phyloP scores from a whole-genome alignment of 495 filamentous ascomycete species.

The Xylaria palmicola region DNA sequence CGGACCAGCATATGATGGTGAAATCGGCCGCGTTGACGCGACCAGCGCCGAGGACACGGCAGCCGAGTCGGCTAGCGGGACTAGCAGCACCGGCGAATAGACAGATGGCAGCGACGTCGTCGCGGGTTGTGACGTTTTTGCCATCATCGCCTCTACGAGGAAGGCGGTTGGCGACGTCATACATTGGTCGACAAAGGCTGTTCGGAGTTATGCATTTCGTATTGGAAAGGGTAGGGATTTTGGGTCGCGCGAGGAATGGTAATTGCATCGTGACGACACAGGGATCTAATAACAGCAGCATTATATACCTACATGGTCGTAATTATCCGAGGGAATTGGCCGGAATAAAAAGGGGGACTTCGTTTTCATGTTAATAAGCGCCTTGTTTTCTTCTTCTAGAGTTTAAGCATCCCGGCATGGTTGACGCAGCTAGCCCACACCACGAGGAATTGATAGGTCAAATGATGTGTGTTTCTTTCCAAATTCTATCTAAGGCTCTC shows the following conservation, averaged over 20 bases:
- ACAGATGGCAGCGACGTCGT: neutral
- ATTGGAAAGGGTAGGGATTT: neutral
- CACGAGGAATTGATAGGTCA: neutral
- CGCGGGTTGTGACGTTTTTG: neutral
- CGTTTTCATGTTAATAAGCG: no score
- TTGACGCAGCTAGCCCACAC: neutral
- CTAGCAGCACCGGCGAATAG: neutral
- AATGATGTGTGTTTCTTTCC: neutral
- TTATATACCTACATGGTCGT: slow-evolving; percentile 4
- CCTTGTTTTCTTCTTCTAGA: no score
- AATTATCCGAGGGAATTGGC: neutral
- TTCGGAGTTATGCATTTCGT: neutral
- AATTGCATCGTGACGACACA: neutral
- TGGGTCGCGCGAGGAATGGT: neutral
- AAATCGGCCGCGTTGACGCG: slow-evolving; percentile 18
- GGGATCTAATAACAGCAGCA: neutral
- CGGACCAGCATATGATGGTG: slow-evolving; percentile 29
- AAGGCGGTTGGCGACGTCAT: neutral
- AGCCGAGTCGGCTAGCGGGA: neutral
- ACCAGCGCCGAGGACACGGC: neutral
- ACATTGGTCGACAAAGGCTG: neutral
- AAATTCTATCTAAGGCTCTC: slow-evolving; percentile 22
- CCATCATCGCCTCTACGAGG: neutral
- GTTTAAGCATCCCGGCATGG: neutral
- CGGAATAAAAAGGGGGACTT: no score